Evolutionary conservation across 2,329 filamentous ascomycete genomes (phyloP), one percentile per base, ranked within the genome.

Genomic region (Cordyceps fumosorosea): DNA sequence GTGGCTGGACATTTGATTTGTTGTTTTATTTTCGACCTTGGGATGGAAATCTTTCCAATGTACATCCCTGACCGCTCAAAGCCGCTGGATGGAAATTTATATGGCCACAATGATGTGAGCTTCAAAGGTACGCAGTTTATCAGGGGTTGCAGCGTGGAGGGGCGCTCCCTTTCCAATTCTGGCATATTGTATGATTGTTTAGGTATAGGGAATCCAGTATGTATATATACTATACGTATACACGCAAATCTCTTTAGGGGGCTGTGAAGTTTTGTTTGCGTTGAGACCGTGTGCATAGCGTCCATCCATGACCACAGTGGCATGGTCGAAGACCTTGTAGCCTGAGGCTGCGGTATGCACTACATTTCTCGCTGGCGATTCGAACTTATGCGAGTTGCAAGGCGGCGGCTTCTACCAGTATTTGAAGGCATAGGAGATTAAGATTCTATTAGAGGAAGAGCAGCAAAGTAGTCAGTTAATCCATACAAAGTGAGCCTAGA

Each of bases 101-200:
- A 48, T 26, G 7, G 24, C 24, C 50, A 11, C 7, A 6, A 16
- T 47, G 59, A 44, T 50, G 16, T 44, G 20, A 55, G 59, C 44
- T 61, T 50, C 11, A 55, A 50, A 29, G 60, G 42, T 57, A 58
- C n/a, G 44, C n/a, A 52, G 20, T 48, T 26, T 12, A 16, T 24
- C 7, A 12, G 24, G 16, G 54, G 22, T 12, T 44, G 47, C 20
- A 24, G 22, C n/a, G 32, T 5, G 40, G 42, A 53, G 53, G 24
- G n/a, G 16, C 20, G 5, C 37, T 24, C 50, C 26, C 8, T 54
- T 45, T 57, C 47, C 47, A 48, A 29, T 53, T 57, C 60, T 57
- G 48, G 60, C 45, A 58, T 62, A 48, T 42, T 62, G 55, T 53
- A 58, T 62, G 55, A 57, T 45, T 62, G 60, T 62, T 58, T 58